Conservation (phyloP, 192 early-diverging fungal genomes). For the Bifiguratus adelaidae region DNA sequence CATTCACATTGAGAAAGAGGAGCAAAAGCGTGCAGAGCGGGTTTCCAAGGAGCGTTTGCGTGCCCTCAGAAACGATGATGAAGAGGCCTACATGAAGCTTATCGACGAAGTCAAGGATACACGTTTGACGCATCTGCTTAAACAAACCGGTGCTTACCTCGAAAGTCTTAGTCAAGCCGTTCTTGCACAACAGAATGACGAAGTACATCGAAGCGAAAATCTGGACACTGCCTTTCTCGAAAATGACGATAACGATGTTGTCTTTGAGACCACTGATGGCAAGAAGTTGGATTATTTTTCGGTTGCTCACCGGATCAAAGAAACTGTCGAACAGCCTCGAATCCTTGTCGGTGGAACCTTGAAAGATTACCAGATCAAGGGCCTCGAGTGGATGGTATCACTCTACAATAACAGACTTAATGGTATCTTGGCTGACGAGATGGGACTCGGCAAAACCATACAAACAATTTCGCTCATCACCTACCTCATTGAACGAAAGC, state of each 20-base stretch:
- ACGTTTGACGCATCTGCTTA: slow-evolving; percentile 83
- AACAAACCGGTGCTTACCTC: slow-evolving; percentile 84
- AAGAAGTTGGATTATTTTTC: slow-evolving; percentile 71
- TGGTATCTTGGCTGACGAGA: slow-evolving; percentile 96
- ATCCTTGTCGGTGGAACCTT: slow-evolving; percentile 84
- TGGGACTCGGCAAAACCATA: slow-evolving; percentile 84
- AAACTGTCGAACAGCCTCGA: slow-evolving; percentile 67
- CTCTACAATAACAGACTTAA: slow-evolving; percentile 97
- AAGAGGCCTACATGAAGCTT: slow-evolving; percentile 93
- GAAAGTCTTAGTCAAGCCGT: slow-evolving; percentile 78
- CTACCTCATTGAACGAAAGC: slow-evolving; percentile 91
- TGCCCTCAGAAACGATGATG: slow-evolving; percentile 94
- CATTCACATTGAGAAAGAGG: slow-evolving; percentile 81
- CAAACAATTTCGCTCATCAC: slow-evolving; percentile 96
- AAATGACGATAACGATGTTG: slow-evolving; percentile 19
- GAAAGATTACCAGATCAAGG: slow-evolving; percentile 94
- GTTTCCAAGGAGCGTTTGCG: slow-evolving; percentile 90
- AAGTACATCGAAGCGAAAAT: slow-evolving; percentile 23
- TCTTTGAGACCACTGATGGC: slow-evolving; percentile 21
- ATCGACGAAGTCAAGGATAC: slow-evolving; percentile 95
- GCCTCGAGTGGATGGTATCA: slow-evolving; percentile 99
- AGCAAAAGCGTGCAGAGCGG: slow-evolving; percentile 77
- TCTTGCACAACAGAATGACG: slow-evolving; percentile 64
- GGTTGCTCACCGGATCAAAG: slow-evolving; percentile 79
- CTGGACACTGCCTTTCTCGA: slow-evolving; percentile 36